phyloP scores from a whole-genome alignment of 768 basidiomycete genomes.

The Mycena capillaripes region DNA sequence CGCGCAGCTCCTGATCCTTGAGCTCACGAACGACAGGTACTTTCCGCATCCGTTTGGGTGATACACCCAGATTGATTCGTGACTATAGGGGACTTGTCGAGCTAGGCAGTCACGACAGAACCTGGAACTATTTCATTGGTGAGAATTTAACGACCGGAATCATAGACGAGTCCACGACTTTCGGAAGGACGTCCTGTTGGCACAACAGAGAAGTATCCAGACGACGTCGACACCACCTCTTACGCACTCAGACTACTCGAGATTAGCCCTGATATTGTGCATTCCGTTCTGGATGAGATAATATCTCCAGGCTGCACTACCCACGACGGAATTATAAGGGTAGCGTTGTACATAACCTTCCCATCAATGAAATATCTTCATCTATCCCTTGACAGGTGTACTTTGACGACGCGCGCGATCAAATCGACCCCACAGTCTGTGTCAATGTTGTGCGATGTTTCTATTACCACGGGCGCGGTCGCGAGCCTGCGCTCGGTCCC shows the following conservation, averaged over 20 bases:
- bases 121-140: not conserved
- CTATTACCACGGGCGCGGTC: not conserved
- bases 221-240: not conserved
- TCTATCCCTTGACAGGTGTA: not conserved
- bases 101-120: not conserved
- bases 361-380: not conserved
- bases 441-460: slow-evolving; percentile 12
- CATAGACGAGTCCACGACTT: not conserved
- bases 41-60: not conserved
- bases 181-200: not conserved
- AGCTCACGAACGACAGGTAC: not conserved
- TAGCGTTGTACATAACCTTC: not conserved
- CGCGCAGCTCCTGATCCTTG: not conserved
- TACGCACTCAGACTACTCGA: not conserved
- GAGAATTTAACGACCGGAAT: not conserved
- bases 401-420: not conserved
- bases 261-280: not conserved
- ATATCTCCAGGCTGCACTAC: not conserved
- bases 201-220: not conserved
- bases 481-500: not conserved
- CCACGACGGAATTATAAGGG: not conserved
- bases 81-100: not conserved
- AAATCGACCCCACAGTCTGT: not conserved
- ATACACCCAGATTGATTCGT: not conserved
- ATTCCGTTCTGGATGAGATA: not conserved